Evolutionary conservation across 2,329 filamentous ascomycete genomes (phyloP), one percentile per base, ranked within the genome.

Genomic region (Cladosporium austrohemisphaericum): DNA sequence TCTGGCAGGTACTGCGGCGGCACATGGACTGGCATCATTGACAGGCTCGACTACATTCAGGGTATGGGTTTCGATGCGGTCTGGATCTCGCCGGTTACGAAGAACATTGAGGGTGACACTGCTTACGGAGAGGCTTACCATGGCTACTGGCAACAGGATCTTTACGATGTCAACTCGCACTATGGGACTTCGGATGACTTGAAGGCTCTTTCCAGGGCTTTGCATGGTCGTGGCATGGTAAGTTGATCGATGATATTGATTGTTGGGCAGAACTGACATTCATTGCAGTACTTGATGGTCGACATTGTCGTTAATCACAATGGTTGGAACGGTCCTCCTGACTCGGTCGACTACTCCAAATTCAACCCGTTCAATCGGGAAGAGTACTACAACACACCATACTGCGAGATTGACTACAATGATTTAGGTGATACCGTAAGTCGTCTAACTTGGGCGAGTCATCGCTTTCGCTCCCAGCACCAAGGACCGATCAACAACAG

Each of bases 11-110:
- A 83, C 64, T 85, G 82, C 55, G 80, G 80, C 32, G 82, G 82
- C 13, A 80, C 77, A 1, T 85, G 77, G 60, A 65, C 70, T 45
- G 82, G 82, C 5, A 71, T 85, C 23, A 71, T 76, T 55, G 72
- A 77, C 52, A 73, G 79, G 53, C 72, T 84, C 32, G 80, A 83
- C 63, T 84, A 84, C 61, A 83, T 84, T 61, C 71, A 79, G 58
- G 73, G 73, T 37, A 57, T 60, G 77, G 60, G 57, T 26, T 62
- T 61, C 51, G 59, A 62, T 38, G 58, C 57, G 25, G 51, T 59
- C 31, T 74, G 71, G 76, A 80, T 82, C 53, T 80, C 77, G 2
- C 79, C 79, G 0, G 70, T 82, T n/a, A 73, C 78, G 1, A 59
- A 66, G 35, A 69, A 75, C 43, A 59, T 75, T 16, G 63, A 71